phyloP scores from a whole-genome alignment of 345 rosid genomes.

The Ricinus communis region DNA sequence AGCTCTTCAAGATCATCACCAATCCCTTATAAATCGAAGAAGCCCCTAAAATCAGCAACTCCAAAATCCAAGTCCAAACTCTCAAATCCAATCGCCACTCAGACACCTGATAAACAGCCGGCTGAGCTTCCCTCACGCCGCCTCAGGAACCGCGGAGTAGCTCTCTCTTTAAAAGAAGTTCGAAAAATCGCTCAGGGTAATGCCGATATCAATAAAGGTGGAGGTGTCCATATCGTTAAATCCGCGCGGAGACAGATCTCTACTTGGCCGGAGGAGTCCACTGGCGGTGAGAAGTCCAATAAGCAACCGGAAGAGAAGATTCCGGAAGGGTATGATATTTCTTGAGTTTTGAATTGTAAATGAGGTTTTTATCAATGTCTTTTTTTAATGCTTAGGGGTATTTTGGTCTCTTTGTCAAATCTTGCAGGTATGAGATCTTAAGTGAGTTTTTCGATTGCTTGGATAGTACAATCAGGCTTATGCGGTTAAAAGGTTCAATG shows the following conservation, averaged over 20 bases:
- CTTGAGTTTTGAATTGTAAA: background rate
- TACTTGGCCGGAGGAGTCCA: conserved; percentile 23
- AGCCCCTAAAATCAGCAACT: conserved; percentile 10
- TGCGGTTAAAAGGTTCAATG: conserved; percentile 52
- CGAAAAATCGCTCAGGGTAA: conserved; percentile 17
- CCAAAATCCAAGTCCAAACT: conserved; percentile 13
- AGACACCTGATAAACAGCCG: conserved; percentile 26
- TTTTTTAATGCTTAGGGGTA: background rate
- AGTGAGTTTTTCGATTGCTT: conserved; percentile 63
- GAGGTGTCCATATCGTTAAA: background rate
- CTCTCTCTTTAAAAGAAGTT: conserved; percentile 25
- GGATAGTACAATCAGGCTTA: conserved; percentile 54
- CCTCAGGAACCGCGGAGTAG: conserved; percentile 26
- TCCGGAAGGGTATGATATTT: conserved; percentile 23
- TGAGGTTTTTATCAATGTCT: background rate
- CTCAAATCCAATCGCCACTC: conserved; percentile 14
- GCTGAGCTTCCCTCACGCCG: conserved; percentile 13
- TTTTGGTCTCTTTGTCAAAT: background rate
- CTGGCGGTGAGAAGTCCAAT: background rate
- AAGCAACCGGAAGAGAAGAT: background rate
- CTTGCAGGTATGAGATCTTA: conserved; percentile 55
- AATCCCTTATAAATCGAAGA: conserved; percentile 20
- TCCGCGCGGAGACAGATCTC: conserved; percentile 30
- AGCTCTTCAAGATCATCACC: conserved; percentile 1
- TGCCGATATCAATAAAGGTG: background rate